Evolutionary conservation across 495 filamentous ascomycete species (phyloP).

Genomic region (Penicillium nucicola): DNA sequence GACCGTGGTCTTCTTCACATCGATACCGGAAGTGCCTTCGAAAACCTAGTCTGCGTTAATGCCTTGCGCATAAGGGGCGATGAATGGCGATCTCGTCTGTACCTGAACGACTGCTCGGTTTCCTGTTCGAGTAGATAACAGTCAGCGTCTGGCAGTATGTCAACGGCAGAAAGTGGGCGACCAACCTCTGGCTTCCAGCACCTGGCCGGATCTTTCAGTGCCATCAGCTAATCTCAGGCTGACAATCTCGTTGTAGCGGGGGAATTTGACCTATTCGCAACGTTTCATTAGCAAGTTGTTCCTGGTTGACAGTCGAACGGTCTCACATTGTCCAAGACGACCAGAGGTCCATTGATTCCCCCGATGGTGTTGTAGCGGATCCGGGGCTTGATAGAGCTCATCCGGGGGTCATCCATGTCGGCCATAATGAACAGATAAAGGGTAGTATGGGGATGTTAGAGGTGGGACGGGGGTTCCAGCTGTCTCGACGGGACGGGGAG

Average conservation of each 20-base stretch:
- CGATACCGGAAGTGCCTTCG: conserved; percentile 93
- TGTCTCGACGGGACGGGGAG: conserved; percentile 21
- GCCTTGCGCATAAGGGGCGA: conserved; percentile 6
- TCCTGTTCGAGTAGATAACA: conserved; percentile 45
- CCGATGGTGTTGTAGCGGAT: conserved; percentile 97
- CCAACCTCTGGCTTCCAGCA: conserved; percentile 92
- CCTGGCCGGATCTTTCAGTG: conserved; percentile 87
- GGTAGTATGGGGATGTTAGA: conserved; percentile 16
- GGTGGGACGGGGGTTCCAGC: conserved; percentile 24
- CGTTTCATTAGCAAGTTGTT: conserved; percentile 7
- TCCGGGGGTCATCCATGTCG: conserved; percentile 68
- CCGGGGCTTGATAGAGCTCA: conserved; percentile 77
- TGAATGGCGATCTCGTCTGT: conserved; percentile 19
- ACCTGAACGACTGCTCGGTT: conserved; percentile 90
- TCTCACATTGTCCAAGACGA: conserved; percentile 90
- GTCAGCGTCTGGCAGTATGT: not conserved
- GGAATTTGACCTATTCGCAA: conserved; percentile 80
- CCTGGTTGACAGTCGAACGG: not conserved
- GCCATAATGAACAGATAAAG: conserved; percentile 46
- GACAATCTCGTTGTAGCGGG: conserved; percentile 96
- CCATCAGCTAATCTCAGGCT: conserved; percentile 94
- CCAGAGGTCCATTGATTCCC: conserved; percentile 95
- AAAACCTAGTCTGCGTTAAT: conserved; percentile 68
- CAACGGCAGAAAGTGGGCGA: conserved; percentile 1
- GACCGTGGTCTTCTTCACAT: conserved; percentile 99